Base-by-base conservation (phyloP, 495 filamentous ascomycete genomes). In the Tuber borchii region DNA sequence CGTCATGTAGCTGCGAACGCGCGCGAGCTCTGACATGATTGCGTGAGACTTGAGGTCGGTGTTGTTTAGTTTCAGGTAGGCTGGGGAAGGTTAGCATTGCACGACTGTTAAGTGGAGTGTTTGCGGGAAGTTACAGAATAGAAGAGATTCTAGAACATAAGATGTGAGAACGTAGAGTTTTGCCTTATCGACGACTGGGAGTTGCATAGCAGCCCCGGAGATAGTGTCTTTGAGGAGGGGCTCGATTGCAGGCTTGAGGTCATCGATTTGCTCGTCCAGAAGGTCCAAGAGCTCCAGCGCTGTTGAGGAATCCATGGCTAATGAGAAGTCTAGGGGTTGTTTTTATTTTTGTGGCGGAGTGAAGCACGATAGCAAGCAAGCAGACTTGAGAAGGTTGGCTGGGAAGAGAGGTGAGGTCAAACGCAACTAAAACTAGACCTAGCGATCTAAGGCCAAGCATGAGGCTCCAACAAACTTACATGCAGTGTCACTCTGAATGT, bases 181-280 rank as follows among this genome's bases (percentile, higher is more conserved):
- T 31, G 95, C 95, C 84, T 93, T 95, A 86, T 99, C 95, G 74
- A 97, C 86, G 16, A 99, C 87, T 1, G 96, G 94, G 45, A 99
- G 86, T 83, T 93, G 95, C 74, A 88, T 89, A 9, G 93, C 89
- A 14, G 88, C 86, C 71, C 91, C 89, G 37, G 89, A 85, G 39
- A 98, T 81, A 34, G 90, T 86, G 43, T 84, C 85, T 31, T 87
- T 86, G 44, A 97, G 83, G 20, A 94, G 78, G 16, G 94, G 93
- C 44, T 87, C 81, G 40, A 98, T 85, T 7, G 87, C 85, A n/a
- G 91, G 89, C 76, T 93, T 88, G 39, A 97, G 87, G 73, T 92
- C 89, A 83, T 94, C 91, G 71, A 97, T 86, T 74, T 92, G 88
- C 78, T 89, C 89, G 71, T 93, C 91, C 14, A 97, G 89, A 76